Evolutionary conservation across 768 basidiomycete species (phyloP), one percentile per base, ranked within the genome.

Genomic region (Lactarius hatsudake): DNA sequence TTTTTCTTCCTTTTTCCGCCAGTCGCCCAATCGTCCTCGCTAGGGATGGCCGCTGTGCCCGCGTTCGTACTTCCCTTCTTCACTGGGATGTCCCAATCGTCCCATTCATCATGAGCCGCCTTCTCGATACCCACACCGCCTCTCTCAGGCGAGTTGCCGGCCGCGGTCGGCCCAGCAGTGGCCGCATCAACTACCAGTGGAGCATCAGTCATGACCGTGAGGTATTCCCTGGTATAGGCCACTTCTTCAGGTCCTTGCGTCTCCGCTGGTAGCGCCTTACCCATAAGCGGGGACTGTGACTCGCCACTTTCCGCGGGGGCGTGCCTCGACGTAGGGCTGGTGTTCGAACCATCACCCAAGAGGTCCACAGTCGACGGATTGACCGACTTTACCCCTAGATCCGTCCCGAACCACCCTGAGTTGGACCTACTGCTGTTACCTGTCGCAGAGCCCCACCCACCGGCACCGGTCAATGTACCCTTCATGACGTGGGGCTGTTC

Each of bases 351-450:
- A 20, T 45, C 62, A 1, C 42, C 42, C 32, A 67, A 17, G 32
- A 62, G 60, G 36, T 67, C 65, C n/a, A 43, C 42, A 7, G 61
- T 28, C 18, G 65, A 67, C 30, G 36, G 61, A 53, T 54, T 59
- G 38, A 9, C 30, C 28, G 58, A 59, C 30, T 32, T 63, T 5
- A 0, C 30, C 30, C 30, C 30, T 30, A 30, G 30, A 18, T 23
- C 3, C 30, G 34, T n/a, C n/a, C n/a, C n/a, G n/a, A n/a, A n/a
- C n/a, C n/a, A n/a, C 36, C 36, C 36, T 7, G 38, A 40, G 38
- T 40, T 40, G 5, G 13, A 15, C n/a, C 38, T 40, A 40, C 38
- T 40, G 38, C 15, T 40, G 15, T 40, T 40, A 40, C 38, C 38
- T 12, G 38, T 13, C 10, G 36, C 30, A 32, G 17, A 15, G 38